Base-by-base conservation (phyloP, 208 protist genomes). In the Leishmania major region DNA sequence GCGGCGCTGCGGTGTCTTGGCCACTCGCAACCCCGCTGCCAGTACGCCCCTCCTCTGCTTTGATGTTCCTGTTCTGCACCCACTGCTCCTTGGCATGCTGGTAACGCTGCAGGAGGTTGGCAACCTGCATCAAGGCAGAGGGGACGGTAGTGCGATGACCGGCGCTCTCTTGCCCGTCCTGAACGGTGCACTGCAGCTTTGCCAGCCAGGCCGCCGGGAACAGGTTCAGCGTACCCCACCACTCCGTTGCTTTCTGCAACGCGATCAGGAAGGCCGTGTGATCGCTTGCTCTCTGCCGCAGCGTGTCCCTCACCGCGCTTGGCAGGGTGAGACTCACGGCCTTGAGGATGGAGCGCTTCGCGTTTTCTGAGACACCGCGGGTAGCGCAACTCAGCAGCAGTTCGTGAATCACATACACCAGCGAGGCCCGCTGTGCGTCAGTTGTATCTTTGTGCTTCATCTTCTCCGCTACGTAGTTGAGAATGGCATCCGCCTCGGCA, bases 381-480 rank as follows among this genome's bases (percentile, higher is more conserved):
- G 87, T 88, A 28, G 89, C 86, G 71, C 92, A 96, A 47, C 89
- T 96, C 59, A 98, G 87, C 28, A 98, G 85, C 25, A 98, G 79
- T 75, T 98, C 95, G 80, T 98, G 95, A 17, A 96, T 71, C 4
- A 98, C 93, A 76, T 95, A 95, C 37, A 98, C 62, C 19, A 97
- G 85, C 35, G 92, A 87, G 7, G 91, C 90, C 35, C 93, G 91
- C 43, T 82, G 84, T 2, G 75, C 80, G 43, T 89, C 90, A 17
- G 82, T 81, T 17, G 91, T 96, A 28, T 81, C 75, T 13, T 79
- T 76, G 75, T 81, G 82, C 80, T 87, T 89, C 81, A 98, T 81
- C 70, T 88, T 86, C 40, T 94, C 92, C 49, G 82, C 82, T 7
- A 96, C 71, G 57, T 89, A 90, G 51, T 66, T 81, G 7, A 98